Conservation (phyloP, 306 rosid genomes). For the Vicia sativa region DNA sequence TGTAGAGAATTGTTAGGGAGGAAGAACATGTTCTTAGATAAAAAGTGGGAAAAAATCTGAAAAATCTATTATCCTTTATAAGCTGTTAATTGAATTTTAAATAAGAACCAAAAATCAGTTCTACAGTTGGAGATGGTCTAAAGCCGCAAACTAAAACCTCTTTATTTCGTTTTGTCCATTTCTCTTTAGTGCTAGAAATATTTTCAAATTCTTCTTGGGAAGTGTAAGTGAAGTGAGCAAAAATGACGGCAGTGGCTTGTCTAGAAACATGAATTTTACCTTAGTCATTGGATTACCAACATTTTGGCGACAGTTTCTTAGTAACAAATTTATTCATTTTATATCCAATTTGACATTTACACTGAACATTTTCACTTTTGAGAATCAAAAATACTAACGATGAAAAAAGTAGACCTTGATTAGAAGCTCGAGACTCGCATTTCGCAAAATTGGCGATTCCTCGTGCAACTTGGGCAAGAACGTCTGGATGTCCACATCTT, state of each 20-base stretch:
- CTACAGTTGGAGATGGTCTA: background rate
- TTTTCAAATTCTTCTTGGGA: conserved; percentile 7
- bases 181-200: background rate
- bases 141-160: conserved; percentile 18
- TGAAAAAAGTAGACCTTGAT: conserved; percentile 63
- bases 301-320: conserved; percentile 12
- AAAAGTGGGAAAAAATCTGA: background rate
- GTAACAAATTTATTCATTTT: conserved; percentile 18
- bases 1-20: background rate
- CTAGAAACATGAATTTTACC: background rate
- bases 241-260: conserved; percentile 1
- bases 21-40: background rate
- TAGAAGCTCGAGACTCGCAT: conserved; percentile 93
- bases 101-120: background rate
- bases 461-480: conserved; percentile 96
- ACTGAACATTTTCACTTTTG: conserved; percentile 2
- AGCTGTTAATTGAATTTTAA: background rate
- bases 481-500: conserved; percentile 97
- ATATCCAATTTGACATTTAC: conserved; percentile 3
- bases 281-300: background rate
- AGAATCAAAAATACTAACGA: conserved; percentile 2
- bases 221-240: conserved; percentile 2
- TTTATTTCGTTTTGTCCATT: background rate
- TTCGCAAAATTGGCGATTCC: conserved; percentile 98
- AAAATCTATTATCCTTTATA: background rate